phyloP scores from a whole-genome alignment of 73 alveolate genomes.

The Paramecium pentaurelia region DNA sequence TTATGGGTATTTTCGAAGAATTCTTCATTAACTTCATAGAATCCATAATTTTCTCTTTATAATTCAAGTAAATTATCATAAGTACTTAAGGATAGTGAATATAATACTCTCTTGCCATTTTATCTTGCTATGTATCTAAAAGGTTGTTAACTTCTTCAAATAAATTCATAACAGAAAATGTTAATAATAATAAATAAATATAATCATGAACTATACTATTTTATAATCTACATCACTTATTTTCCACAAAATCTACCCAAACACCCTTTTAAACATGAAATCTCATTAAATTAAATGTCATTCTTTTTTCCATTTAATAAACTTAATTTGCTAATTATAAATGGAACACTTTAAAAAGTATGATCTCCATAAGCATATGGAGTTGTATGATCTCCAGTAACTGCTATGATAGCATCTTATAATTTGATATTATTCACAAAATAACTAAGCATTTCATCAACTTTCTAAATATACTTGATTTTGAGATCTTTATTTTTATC shows the following conservation, averaged over 20 bases:
- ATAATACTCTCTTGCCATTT: not conserved
- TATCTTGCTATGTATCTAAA: not conserved
- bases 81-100: not conserved
- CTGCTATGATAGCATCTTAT: conserved; percentile 26
- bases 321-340: conserved; percentile 50
- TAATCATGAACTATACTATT: not conserved
- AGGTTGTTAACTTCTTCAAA: not conserved
- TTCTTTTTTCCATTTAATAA: conserved; percentile 19
- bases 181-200: not conserved
- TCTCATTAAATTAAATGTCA: conserved; percentile 55
- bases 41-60: not conserved
- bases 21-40: not conserved
- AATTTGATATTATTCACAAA: conserved; percentile 32
- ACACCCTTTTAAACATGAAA: conserved; percentile 57
- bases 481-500: conserved; percentile 64
- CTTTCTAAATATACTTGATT: conserved; percentile 66
- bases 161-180: not conserved
- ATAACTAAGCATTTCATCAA: conserved; percentile 60
- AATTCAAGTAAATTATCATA: not conserved
- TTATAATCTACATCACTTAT: conserved; percentile 34
- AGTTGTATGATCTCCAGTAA: conserved; percentile 89
- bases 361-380: conserved; percentile 80
- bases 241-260: conserved; percentile 68
- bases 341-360: conserved; percentile 81
- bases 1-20: not conserved